Evolutionary conservation across 176 grass and related monocot species (phyloP).

Genomic region (Lolium rigidum): DNA sequence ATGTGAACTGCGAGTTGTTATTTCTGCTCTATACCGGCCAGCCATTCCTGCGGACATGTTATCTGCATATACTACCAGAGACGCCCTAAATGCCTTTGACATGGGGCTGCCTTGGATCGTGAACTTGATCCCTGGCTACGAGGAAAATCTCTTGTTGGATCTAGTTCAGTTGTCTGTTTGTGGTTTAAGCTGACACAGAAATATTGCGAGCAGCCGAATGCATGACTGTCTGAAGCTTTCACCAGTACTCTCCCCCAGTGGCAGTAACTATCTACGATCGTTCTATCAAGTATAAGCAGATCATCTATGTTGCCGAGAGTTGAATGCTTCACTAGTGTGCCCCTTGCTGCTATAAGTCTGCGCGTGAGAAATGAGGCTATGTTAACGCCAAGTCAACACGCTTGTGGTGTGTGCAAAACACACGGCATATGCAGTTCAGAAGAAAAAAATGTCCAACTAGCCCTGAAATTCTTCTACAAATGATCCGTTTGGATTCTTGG

Average conservation of each 20-base stretch:
- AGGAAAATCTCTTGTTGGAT: neutral
- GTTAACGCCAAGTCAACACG: constrained; percentile 31
- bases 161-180: neutral
- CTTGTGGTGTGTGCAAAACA: neutral
- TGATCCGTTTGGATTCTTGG: constrained; percentile 32
- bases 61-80: neutral
- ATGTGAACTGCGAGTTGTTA: constrained; percentile 25
- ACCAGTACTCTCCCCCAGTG: neutral
- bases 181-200: constrained; percentile 12
- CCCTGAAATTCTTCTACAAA: neutral
- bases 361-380: neutral
- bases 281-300: neutral
- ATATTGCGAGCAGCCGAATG: constrained; percentile 27
- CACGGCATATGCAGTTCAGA: neutral
- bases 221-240: constrained; percentile 17
- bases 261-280: neutral
- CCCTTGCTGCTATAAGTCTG: neutral
- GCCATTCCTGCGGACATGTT: constrained; percentile 1
- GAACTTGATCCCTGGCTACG: neutral
- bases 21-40: constrained; percentile 22
- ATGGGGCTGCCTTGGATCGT: neutral
- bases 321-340: neutral
- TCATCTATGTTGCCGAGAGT: neutral
- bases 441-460: neutral
- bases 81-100: neutral